Conservation (phyloP, 345 rosid species). For the Cardiospermum halicacabum region DNA sequence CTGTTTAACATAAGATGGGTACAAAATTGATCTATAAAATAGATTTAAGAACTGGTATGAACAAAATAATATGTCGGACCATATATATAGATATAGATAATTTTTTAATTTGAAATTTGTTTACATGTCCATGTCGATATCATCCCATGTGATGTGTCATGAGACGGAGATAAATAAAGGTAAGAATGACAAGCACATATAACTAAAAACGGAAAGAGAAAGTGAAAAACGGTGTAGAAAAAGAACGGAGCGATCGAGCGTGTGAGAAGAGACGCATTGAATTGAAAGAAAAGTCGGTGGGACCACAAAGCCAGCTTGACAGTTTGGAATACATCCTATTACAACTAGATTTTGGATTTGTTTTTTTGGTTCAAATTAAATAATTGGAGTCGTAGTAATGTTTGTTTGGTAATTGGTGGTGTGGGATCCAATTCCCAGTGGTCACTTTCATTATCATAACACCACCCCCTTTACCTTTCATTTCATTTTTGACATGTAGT, state of each 20-base stretch:
- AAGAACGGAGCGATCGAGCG: conserved; percentile 12
- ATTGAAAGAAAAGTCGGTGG: conserved; percentile 18
- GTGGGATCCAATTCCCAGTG: conserved; percentile 10
- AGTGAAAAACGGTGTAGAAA: conserved; percentile 24
- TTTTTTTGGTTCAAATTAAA: not conserved
- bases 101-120: no score
- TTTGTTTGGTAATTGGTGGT: conserved; percentile 11
- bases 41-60: no score
- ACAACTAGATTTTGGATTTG: conserved; percentile 11
- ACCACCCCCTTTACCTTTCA: no score
- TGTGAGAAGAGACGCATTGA: conserved; percentile 19
- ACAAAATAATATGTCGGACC: no score
- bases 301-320: conserved; percentile 21
- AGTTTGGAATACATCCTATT: conserved; percentile 17
- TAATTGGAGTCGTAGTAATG: not conserved
- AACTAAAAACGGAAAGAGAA: not conserved
- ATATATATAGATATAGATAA: not conserved
- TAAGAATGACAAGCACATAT: not conserved
- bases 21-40: no score
- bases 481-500: no score
- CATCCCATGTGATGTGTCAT: no score
- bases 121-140: no score
- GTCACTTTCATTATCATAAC: conserved; percentile 22
- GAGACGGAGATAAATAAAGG: not conserved
- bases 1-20: no score